phyloP scores from a whole-genome alignment of 2,329 filamentous ascomycete species.

The Kalmusia sp. region DNA sequence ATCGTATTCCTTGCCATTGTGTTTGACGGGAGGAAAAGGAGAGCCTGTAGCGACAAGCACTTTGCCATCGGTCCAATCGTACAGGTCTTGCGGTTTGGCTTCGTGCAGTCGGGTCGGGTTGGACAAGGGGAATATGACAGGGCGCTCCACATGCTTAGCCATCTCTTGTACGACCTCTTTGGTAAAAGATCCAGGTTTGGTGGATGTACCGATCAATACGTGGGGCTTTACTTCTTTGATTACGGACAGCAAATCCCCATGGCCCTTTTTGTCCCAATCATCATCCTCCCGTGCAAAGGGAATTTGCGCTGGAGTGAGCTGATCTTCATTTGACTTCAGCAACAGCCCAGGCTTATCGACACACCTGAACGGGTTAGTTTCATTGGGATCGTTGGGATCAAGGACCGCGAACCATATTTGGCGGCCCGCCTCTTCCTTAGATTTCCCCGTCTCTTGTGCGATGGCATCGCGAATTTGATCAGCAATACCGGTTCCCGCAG shows the following conservation, averaged over 20 bases:
- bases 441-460: constrained; percentile 68
- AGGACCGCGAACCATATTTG: constrained; percentile 72
- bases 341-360: constrained; percentile 84
- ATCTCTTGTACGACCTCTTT: constrained; percentile 77
- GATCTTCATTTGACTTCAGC: constrained; percentile 65
- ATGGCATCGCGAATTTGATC: constrained; percentile 85
- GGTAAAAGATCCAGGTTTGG: constrained; percentile 77
- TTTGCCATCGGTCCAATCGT: constrained; percentile 78
- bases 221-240: constrained; percentile 77
- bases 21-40: constrained; percentile 77
- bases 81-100: constrained; percentile 77
- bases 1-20: constrained; percentile 61
- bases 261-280: constrained; percentile 67
- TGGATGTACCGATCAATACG: constrained; percentile 84
- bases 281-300: constrained; percentile 69
- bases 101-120: constrained; percentile 88
- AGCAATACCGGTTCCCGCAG: constrained; percentile 84
- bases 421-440: constrained; percentile 75
- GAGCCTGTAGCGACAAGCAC: constrained; percentile 84
- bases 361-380: constrained; percentile 60
- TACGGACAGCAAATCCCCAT: constrained; percentile 68
- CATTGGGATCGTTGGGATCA: not conserved
- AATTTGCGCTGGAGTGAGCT: constrained; percentile 71
- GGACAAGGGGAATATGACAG: constrained; percentile 87
- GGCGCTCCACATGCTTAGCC: constrained; percentile 73